Evolutionary conservation across 208 protist species (phyloP), one percentile per base, ranked within the genome.

Genomic region (Wallacemonas sp.): DNA sequence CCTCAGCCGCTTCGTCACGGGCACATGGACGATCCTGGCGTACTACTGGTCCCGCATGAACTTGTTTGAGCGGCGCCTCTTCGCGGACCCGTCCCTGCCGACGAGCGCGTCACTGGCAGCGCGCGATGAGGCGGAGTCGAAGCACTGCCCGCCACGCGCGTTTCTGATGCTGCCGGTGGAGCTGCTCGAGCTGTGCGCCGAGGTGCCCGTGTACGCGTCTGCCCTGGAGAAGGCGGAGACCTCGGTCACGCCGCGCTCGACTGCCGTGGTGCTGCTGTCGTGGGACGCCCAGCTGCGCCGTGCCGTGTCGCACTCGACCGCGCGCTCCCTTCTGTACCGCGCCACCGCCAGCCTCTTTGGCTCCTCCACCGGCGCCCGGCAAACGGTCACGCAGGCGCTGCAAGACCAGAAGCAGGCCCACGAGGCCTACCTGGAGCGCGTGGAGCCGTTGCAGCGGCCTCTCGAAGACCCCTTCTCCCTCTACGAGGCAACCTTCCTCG

Each of bases 41-140:
- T 75, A 66, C 63, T 75, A 70, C 63, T 75, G 63, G 63, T 48
- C 39, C 14, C 70, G 70, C 36, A 75, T 75, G 70, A 25, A 50
- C 5, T 26, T 75, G 4, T 70, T 70, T 25, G 70, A 75, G 57
- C 70, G 63, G 3, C 45, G 39, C 54, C 46, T 59, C 48, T 22
- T 65, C 25, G 25, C 57, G 0, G 26, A 3, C 10, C 20, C 18
- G 26, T 26, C 25, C 23, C 20, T 22, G 48, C 29, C 26, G 25
- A 14, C 48, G 26, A 55, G 23, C 18, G 18, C 48, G 11, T 5
- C 20, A n/a, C 10, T 31, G 48, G 25, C 48, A 32, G 7, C 18
- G 48, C 44, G 14, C 22, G 65, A 68, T 42, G 54, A 22, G 2
- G 54, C n/a, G 3, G 65, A 68, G 55, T 23, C 65, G 2, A 22